phyloP scores from a whole-genome alignment of 495 filamentous ascomycete species.

The Daldinia concentrica region DNA sequence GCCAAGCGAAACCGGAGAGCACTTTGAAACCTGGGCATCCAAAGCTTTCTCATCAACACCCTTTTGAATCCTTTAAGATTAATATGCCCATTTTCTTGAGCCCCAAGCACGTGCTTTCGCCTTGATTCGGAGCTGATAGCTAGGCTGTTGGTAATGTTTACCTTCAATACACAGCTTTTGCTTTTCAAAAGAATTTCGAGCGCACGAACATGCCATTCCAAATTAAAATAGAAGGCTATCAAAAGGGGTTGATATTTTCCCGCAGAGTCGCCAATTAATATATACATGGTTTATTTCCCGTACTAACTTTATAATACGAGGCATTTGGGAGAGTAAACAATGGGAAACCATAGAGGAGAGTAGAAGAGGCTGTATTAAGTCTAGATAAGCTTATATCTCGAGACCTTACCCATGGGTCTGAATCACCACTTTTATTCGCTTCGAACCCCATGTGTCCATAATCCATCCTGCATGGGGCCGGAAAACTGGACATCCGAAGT shows the following conservation, averaged over 20 bases:
- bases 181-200: not conserved
- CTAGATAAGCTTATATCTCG: constrained; percentile 33
- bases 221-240: too few species aligned
- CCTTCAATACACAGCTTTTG: constrained; percentile 6
- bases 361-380: constrained; percentile 18
- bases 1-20: constrained; percentile 41
- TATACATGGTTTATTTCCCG: not conserved
- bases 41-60: constrained; percentile 6
- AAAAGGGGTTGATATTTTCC: too few species aligned
- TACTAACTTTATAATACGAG: not conserved
- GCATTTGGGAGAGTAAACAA: not conserved
- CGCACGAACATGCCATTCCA: not conserved
- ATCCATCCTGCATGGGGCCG: constrained; percentile 22
- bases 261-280: too few species aligned
- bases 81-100: constrained; percentile 1
- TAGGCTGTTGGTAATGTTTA: not conserved
- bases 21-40: constrained; percentile 29
- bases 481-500: constrained; percentile 24
- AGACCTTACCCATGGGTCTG: constrained; percentile 18
- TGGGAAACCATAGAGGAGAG: not conserved
- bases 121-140: constrained; percentile 19
- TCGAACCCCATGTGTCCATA: constrained; percentile 5
- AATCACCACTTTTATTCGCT: constrained; percentile 8
- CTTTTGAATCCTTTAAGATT: constrained; percentile 6
- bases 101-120: constrained; percentile 21